These are phyloP conservation scores for Cymbidium sinense DNA, from an alignment of 106 monocot species.

Conservation along the genomic window DNA sequence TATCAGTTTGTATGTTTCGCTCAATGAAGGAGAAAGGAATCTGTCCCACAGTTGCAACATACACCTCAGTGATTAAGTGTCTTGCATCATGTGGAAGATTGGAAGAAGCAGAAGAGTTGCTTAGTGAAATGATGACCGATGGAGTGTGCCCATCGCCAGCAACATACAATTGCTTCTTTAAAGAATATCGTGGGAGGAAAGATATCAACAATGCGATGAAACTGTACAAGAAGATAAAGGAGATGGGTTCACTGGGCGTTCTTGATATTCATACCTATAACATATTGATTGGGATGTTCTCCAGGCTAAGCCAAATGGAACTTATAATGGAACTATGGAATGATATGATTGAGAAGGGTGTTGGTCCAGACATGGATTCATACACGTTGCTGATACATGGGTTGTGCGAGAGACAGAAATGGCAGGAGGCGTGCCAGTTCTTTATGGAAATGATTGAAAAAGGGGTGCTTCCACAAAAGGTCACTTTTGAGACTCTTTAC, in stretches of 20 bases:
- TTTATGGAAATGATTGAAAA: slow-evolving; percentile 99
- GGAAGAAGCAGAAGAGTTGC: slow-evolving; percentile 71
- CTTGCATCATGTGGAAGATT: slow-evolving; percentile 85
- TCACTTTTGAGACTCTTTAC: slow-evolving; percentile 89
- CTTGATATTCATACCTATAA: slow-evolving; percentile 84
- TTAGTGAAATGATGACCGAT: slow-evolving; percentile 59
- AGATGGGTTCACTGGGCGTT: slow-evolving; percentile 10
- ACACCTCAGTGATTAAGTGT: slow-evolving; percentile 90
- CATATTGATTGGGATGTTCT: slow-evolving; percentile 70
- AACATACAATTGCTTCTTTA: slow-evolving; percentile 93
- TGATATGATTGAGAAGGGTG: slow-evolving; percentile 57
- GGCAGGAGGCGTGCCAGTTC: slow-evolving; percentile 76
- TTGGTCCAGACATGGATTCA: slow-evolving; percentile 81
- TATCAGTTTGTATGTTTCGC: slow-evolving; percentile 42
- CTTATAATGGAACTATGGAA: slow-evolving; percentile 64
- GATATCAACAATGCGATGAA: slow-evolving; percentile 45
- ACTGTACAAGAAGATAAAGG: slow-evolving; percentile 81
- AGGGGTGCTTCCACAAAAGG: slow-evolving; percentile 84
- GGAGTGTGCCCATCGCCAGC: slow-evolving; percentile 63
- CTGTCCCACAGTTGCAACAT: slow-evolving; percentile 73
- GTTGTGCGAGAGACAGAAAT: slow-evolving; percentile 64
- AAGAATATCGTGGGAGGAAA: slow-evolving; percentile 87
- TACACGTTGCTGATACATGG: slow-evolving; percentile 83
- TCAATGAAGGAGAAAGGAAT: slow-evolving; percentile 82
- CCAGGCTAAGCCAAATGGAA: slow-evolving; percentile 31